Base-by-base conservation (phyloP, 805 yeast genomes). In the Candida ovalis region DNA sequence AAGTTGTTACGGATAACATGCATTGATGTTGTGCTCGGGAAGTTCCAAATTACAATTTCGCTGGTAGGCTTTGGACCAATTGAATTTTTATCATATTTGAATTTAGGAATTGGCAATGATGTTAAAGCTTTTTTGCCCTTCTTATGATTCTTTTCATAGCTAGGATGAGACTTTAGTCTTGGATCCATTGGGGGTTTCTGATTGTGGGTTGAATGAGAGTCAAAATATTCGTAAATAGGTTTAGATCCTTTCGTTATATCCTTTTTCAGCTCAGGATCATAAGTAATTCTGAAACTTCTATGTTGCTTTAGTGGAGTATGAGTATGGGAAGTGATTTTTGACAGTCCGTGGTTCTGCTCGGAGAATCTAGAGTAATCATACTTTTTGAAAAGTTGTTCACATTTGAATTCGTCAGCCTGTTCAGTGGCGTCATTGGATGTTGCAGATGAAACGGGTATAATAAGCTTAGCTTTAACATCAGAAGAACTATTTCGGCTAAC, bases 61-160 rank as follows among this genome's bases (percentile, higher is more conserved):
- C 78, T 69, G 3, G 82, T 74, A 0, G 96, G 96, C 17, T 82
- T 79, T 0, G 85, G 82, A 0, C 94, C 95, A 12, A 88, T 61
- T 0, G 95, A 87, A 58, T 84, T 73, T 49, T 81, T 75, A 62
- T 89, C 96, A 61, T 75, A 87, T 4, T 63, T 55, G 54, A 73
- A 75, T 49, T 69, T 70, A 3, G 70, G 57, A 35, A 54, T 43
- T 6, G 50, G 40, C 6, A 47, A 35, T 1, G 52, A 25, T 1
- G 54, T 44, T 27, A 35, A 21, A 35, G 22, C 22, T 17, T 18
- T 35, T 24, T 45, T 6, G 38, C 45, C 28, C 45, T 49, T 41
- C 49, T 50, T 24, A 24, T 44, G 12, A 52, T 52, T 36, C 42
- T 53, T 13, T 42, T 43, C 33, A 41, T 47, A 56, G 1, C 43